Conservation (phyloP, 2,329 filamentous ascomycete species). For the Cladorrhinum sp. region DNA sequence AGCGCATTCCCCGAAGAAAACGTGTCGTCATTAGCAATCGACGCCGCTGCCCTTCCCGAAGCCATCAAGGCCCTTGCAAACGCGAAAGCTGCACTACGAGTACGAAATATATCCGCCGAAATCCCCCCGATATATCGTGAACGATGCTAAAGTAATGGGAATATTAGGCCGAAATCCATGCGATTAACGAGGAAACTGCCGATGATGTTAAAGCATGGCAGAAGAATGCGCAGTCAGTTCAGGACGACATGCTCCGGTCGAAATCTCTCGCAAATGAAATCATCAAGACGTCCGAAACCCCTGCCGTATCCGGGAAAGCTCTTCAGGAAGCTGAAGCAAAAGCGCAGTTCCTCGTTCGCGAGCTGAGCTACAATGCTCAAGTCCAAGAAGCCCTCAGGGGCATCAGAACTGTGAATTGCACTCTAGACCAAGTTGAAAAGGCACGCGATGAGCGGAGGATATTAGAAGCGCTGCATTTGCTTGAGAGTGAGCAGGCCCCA, state of each 20-base stretch:
- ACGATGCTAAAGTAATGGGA: constrained; percentile 12
- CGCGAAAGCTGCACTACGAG: constrained; percentile 46
- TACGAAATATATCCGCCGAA: constrained; percentile 25
- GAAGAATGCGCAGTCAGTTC: constrained; percentile 74
- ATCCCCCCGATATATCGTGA: background rate
- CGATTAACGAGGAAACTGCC: constrained; percentile 72
- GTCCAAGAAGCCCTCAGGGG: constrained; percentile 49
- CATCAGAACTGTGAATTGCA: constrained; percentile 56
- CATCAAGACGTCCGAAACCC: constrained; percentile 68
- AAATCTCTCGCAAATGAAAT: constrained; percentile 79
- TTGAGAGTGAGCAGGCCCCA: constrained; percentile 48
- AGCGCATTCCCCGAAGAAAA: constrained; percentile 47
- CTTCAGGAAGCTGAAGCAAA: constrained; percentile 53
- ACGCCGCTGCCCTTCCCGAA: constrained; percentile 36
- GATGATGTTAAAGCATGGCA: constrained; percentile 86
- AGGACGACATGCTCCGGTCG: constrained; percentile 79
- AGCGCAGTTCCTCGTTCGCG: constrained; percentile 54
- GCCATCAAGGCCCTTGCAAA: constrained; percentile 41
- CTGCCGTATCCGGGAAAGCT: constrained; percentile 50
- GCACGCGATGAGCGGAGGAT: constrained; percentile 54
- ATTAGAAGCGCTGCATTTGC: constrained; percentile 53
- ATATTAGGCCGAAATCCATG: constrained; percentile 64
- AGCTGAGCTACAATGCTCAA: constrained; percentile 58
- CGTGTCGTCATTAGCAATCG: constrained; percentile 38
- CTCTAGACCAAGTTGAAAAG: constrained; percentile 60